Base-by-base conservation (phyloP, 768 basidiomycete genomes). In the Leccinum olivaceopallidum region DNA sequence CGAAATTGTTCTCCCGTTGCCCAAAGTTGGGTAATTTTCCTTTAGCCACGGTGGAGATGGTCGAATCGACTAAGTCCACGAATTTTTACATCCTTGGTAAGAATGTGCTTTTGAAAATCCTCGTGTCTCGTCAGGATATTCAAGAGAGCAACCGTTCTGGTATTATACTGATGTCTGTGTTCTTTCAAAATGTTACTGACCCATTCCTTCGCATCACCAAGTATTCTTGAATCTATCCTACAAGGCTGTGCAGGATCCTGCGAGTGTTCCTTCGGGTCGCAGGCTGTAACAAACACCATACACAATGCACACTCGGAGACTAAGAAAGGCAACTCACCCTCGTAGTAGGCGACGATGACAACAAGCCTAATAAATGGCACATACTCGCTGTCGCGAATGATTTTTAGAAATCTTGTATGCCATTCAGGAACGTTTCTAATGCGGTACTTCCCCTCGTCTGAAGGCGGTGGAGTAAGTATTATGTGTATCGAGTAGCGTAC, bases 71-170 rank as follows among this genome's bases (percentile, higher is more conserved):
- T 14, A 69, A 44, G 2, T 24, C 6, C 30, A 70, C 42, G 16
- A 70, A 53, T 7, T 12, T 60, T 1, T 63, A 69, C 56, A 1
- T 65, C 61, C 0, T 20, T 1, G 3, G 65, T 63, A 34, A 70
- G 67, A 44, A 70, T 60, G 28, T 14, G 49, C 26, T 62, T 6
- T 49, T 57, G 65, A 10, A 70, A 39, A 28, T 37, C n/a, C 53
- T 30, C 4, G 52, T 70, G 67, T 36, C 53, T 65, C 20, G 69
- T 62, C 37, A 70, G 42, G n/a, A 65, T 65, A 50, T 65, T 55
- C 28, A 70, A 34, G n/a, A 70, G 67, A 36, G 69, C 61, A 8
- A 70, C 39, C 4, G 66, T 70, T 56, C 67, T 63, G 8, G 61
- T 56, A 28, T 60, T 58, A 32, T 71, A 63, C 14, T 61, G 61